These are phyloP conservation scores for Iris pallida DNA, from an alignment of 116 monocot genomes.

Conservation along the genomic window DNA sequence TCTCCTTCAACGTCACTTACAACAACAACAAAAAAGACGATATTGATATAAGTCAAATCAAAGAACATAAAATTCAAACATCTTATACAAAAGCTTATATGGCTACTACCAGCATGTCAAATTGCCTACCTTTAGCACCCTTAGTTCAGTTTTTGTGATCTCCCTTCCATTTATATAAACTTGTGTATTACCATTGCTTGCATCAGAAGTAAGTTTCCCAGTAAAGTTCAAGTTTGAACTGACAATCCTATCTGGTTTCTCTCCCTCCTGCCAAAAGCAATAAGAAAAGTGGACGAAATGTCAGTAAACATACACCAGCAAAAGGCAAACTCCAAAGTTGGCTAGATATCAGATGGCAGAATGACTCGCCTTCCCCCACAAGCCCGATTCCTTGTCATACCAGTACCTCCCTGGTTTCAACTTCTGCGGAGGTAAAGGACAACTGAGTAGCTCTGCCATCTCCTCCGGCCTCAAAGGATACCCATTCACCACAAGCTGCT, in stretches of 20 bases:
- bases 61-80: no score
- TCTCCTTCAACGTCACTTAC: no score
- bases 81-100: not conserved
- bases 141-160: constrained; percentile 63
- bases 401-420: constrained; percentile 91
- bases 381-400: constrained; percentile 97
- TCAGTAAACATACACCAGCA: not conserved
- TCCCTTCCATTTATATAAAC: constrained; percentile 75
- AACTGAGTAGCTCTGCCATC: constrained; percentile 81
- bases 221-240: constrained; percentile 84
- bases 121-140: constrained; percentile 48
- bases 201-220: constrained; percentile 64
- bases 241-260: constrained; percentile 77
- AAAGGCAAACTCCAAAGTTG: not conserved
- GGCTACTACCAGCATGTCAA: not conserved
- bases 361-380: constrained; percentile 84
- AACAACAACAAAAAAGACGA: no score
- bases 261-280: constrained; percentile 59
- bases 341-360: not conserved
- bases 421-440: constrained; percentile 68
- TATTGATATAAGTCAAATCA: no score
- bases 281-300: not conserved
- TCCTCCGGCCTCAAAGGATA: constrained; percentile 65
- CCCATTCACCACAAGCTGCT: constrained; percentile 83
- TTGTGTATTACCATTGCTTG: constrained; percentile 72